Conservation (phyloP, 2,329 filamentous ascomycete species). For the Neurospora sp. region DNA sequence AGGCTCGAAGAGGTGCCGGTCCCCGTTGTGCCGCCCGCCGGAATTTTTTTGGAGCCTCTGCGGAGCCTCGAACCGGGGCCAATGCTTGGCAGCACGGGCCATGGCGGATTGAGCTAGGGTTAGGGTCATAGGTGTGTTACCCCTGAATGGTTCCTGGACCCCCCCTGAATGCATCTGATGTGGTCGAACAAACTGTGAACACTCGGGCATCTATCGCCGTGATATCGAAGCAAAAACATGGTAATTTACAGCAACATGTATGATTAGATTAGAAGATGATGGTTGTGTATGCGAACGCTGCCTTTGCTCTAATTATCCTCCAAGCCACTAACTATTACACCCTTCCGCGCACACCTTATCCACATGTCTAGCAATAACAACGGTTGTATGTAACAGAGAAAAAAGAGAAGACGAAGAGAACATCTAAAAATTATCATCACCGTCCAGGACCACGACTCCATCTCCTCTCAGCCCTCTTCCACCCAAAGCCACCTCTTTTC, state of each 20-base stretch:
- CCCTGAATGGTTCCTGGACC: neutral
- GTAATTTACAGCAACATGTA: neutral
- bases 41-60: slow-evolving; percentile 1
- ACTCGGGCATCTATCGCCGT: neutral
- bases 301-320: neutral
- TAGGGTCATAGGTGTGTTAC: neutral
- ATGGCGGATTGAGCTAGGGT: neutral
- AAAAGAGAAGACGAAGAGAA: neutral
- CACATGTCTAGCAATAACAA: neutral
- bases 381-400: neutral
- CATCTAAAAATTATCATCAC: neutral
- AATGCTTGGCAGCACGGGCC: neutral
- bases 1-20: neutral
- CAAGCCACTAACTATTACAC: neutral
- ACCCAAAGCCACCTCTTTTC: neutral
- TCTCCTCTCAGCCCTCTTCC: neutral
- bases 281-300: neutral
- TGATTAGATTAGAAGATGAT: neutral
- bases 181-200: neutral
- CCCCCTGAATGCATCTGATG: neutral
- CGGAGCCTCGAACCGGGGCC: neutral
- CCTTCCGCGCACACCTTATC: neutral
- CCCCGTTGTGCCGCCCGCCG: neutral
- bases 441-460: neutral
- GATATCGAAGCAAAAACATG: neutral